A percentile compares a stretch with the other conserved stretches of the same genome.
These are phyloP conservation scores for Penicillium tannophilum DNA, from an alignment of 495 filamentous ascomycete species.

Conservation along the genomic window DNA sequence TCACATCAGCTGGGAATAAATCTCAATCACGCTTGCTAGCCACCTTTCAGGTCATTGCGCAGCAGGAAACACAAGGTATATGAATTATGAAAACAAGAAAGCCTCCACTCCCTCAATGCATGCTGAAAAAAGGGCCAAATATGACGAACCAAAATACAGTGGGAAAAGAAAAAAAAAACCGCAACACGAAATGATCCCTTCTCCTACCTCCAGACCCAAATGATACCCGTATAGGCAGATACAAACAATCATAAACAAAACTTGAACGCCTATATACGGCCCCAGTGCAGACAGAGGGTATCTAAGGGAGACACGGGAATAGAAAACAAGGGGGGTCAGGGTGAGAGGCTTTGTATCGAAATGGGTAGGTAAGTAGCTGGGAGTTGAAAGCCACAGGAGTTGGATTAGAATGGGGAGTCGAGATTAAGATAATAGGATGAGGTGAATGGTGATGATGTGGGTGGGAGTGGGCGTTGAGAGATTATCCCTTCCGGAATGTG, in stretches of 20 bases:
- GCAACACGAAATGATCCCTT: background rate
- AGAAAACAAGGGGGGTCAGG: constrained; percentile 5
- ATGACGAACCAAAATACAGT: constrained; percentile 10
- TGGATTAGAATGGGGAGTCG: constrained; percentile 4
- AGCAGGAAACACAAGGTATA: constrained; percentile 1
- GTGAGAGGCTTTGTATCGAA: constrained; percentile 11
- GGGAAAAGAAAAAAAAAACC: background rate
- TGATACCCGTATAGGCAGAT: background rate
- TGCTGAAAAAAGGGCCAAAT: constrained; percentile 11
- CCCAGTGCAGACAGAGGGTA: constrained; percentile 34
- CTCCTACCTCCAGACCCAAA: constrained; percentile 3
- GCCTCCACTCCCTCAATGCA: constrained; percentile 23
- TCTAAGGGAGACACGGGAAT: constrained; percentile 26
- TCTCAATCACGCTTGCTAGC: background rate
- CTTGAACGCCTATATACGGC: constrained; percentile 34
- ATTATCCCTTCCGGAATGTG: constrained; percentile 30
- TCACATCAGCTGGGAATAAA: background rate
- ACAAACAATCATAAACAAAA: constrained; percentile 8
- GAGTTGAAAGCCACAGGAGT: constrained; percentile 14
- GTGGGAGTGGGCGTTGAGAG: background rate
- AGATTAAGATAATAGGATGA: constrained; percentile 7
- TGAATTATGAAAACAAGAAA: constrained; percentile 8
- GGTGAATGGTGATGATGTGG: background rate
- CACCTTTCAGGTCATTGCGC: background rate
- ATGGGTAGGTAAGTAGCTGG: background rate